Percentiles rank a stretch among this genome's conserved stretches.
Evolutionary conservation across 2,329 filamentous ascomycete genomes (phyloP).

Genomic region (Didymellaceae sp.): DNA sequence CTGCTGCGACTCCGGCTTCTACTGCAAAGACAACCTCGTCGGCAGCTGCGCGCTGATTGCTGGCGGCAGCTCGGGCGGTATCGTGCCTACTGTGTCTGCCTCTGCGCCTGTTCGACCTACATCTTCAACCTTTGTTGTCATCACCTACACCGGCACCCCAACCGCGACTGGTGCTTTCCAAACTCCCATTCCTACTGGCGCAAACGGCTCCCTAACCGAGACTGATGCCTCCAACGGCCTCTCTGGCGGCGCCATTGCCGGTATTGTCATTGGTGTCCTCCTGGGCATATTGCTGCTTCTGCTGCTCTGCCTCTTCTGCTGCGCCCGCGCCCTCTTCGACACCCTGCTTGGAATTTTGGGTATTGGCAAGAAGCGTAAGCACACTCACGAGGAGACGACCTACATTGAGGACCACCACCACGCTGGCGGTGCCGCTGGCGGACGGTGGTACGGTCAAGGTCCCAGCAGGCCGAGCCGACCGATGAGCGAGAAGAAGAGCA

Average conservation of each 20-base stretch:
- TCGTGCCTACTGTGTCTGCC: slow-evolving; percentile 46
- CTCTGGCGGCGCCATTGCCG: slow-evolving; percentile 76
- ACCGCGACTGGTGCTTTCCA: slow-evolving; percentile 58
- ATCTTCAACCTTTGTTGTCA: slow-evolving; percentile 61
- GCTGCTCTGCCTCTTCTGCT: slow-evolving; percentile 77
- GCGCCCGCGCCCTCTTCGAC: slow-evolving; percentile 61
- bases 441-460: slow-evolving; percentile 57
- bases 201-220: slow-evolving; percentile 48
- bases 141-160: slow-evolving; percentile 53
- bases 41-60: slow-evolving; percentile 66
- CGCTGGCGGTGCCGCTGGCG: slow-evolving; percentile 64
- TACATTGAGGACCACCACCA: slow-evolving; percentile 68
- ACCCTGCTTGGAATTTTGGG: slow-evolving; percentile 67
- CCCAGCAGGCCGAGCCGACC: slow-evolving; percentile 45
- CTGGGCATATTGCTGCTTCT: slow-evolving; percentile 71
- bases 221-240: slow-evolving; percentile 51
- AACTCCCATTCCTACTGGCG: slow-evolving; percentile 61
- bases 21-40: slow-evolving; percentile 59
- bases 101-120: slow-evolving; percentile 61
- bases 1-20: slow-evolving; percentile 74
- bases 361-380: slow-evolving; percentile 58
- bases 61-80: slow-evolving; percentile 56
- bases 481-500: slow-evolving; percentile 41
- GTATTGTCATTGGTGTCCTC: slow-evolving; percentile 78
- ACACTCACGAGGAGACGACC: slow-evolving; percentile 63